Base-by-base conservation (phyloP, 2,329 filamentous ascomycete genomes). In the Ophiocordyceps polyrhachis-furcata region DNA sequence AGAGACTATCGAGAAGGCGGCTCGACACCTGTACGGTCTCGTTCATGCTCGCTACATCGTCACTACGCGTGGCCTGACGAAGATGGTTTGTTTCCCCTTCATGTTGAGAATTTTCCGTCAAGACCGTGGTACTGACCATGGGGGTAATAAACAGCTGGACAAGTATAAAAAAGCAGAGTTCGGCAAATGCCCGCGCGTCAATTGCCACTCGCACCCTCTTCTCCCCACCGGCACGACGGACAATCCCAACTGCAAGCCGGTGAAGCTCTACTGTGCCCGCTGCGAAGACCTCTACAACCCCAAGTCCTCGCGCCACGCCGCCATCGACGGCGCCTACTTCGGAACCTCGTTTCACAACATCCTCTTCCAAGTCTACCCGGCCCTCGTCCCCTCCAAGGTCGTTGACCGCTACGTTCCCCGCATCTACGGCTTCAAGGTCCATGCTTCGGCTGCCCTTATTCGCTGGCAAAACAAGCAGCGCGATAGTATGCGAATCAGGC, bases 261-360 rank as follows among this genome's bases (percentile, higher is more conserved):
- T 95, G 52, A 96, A 95, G 65, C 83, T 98, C 44, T 98, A 94
- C 74, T 98, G 91, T 65, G 80, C 83, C 42, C 85, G 87, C 55
- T 98, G 91, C 70, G 91, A 98, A 70, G 91, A 98, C 62, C 82
- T 93, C 48, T 98, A 98, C 73, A 96, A 96, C 65, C 91, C 91
- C 41, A 98, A 98, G 63, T 96, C 91, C 4, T 89, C 86, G 19
- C 85, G 91, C 25, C 91, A 98, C 64, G 87, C 88, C 43, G 76
- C 83, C 47, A 95, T 98, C 56, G 91, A 98, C 60, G 91, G 91
- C 50, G 91, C 91, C 51, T 98, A 96, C 71, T 98, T 98, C 54
- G 91, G 91, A 53, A 88, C 89, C 42, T 93, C 85, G 3, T 98
- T 98, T 71, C 89, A 95, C 71, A 95, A 95, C 66, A 95, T 98